phyloP scores from a whole-genome alignment of 306 rosid genomes.

The Gastrolobium bilobum region DNA sequence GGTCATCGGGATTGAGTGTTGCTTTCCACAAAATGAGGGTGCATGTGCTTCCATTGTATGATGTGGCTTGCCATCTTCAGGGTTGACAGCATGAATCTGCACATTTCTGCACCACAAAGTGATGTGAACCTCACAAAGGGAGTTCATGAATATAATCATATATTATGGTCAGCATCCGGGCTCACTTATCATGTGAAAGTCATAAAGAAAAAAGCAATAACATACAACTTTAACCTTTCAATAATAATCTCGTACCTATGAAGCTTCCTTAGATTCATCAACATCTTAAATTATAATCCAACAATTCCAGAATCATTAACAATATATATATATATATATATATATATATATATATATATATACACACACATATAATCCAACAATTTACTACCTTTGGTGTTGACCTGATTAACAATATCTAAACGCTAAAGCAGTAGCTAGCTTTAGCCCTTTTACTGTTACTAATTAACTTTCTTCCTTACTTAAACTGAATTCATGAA shows the following conservation, averaged over 20 bases:
- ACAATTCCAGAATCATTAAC: not conserved
- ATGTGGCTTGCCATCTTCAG: conserved; percentile 63
- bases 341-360: too few relatives aligned
- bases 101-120: conserved; percentile 54
- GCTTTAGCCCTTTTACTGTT: conserved; percentile 4
- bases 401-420: conserved; percentile 19
- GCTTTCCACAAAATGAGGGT: conserved; percentile 50
- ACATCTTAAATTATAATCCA: conserved; percentile 56
- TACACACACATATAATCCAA: not conserved
- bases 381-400: conserved; percentile 25
- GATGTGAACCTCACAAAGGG: conserved; percentile 61
- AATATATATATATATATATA: too few relatives aligned
- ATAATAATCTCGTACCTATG: conserved; percentile 43
- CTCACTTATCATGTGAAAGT: conserved; percentile 59
- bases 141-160: conserved; percentile 59
- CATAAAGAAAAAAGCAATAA: conserved; percentile 48
- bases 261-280: conserved; percentile 45
- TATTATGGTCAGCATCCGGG: conserved; percentile 58
- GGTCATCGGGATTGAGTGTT: conserved; percentile 19
- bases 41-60: conserved; percentile 58
- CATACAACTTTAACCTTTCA: conserved; percentile 38
- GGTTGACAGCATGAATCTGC: conserved; percentile 53
- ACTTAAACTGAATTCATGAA: not conserved
- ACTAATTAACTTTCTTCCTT: not conserved
- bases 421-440: not conserved